Percentiles rank a stretch among this genome's conserved stretches.
phyloP scores from a whole-genome alignment of 2,329 filamentous ascomycete species.

The Hirsutella rhossiliensis region DNA sequence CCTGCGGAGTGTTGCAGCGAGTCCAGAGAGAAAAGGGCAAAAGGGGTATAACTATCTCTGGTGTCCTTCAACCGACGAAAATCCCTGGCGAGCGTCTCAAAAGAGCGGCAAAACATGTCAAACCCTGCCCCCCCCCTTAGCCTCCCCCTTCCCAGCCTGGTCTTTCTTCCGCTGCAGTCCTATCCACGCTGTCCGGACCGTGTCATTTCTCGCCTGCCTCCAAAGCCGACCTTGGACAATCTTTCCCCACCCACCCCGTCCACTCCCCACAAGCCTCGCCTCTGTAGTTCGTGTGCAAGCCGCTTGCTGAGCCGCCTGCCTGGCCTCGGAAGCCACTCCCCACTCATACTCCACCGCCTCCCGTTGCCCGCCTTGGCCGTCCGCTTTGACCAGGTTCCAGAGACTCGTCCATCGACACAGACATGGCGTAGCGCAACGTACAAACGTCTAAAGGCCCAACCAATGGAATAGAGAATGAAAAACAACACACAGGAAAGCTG shows the following conservation, averaged over 20 bases:
- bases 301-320: background rate
- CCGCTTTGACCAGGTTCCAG: background rate
- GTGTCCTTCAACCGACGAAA: background rate
- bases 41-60: slow-evolving; percentile 2
- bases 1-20: background rate
- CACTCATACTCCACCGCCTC: background rate
- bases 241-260: background rate
- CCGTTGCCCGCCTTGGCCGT: background rate
- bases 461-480: background rate
- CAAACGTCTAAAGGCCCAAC: slow-evolving; percentile 3
- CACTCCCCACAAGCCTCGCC: background rate
- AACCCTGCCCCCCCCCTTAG: background rate
- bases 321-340: background rate
- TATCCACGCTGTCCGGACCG: background rate
- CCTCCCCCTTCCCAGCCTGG: background rate
- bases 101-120: background rate
- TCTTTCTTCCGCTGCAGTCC: too few species aligned
- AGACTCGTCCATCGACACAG: background rate
- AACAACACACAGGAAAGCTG: background rate
- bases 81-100: background rate
- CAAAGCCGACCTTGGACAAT: background rate
- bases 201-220: background rate
- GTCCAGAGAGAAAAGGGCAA: background rate
- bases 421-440: background rate
- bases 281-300: background rate